A percentile compares a stretch with the other conserved stretches of the same genome.
phyloP scores from a whole-genome alignment of 345 rosid genomes.

The Lagerstroemia speciosa region DNA sequence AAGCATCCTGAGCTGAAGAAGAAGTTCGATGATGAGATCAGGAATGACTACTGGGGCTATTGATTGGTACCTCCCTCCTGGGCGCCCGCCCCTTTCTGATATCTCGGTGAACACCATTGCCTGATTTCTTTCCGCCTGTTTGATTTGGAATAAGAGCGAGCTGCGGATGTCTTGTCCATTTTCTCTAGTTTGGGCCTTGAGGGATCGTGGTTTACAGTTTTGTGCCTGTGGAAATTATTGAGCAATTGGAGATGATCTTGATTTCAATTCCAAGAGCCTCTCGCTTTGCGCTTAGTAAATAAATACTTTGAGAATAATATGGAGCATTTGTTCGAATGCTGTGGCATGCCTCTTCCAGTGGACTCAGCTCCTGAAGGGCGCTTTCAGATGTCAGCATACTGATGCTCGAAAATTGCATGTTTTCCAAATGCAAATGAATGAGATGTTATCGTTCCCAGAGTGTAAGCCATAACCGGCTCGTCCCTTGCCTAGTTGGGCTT shows the following conservation, averaged over 20 bases:
- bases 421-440: too few species aligned
- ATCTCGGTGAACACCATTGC: background rate
- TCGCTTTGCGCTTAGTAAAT: background rate
- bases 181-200: background rate
- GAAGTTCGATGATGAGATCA: slow-evolving; percentile 94
- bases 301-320: background rate
- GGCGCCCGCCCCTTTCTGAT: background rate
- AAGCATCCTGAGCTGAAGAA: too few species aligned
- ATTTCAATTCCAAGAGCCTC: background rate
- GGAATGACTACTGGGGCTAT: slow-evolving; percentile 92
- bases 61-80: slow-evolving; percentile 14
- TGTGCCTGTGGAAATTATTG: background rate
- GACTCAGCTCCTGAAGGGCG: too few species aligned
- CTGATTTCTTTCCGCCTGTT: background rate
- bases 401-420: too few species aligned
- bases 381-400: too few species aligned
- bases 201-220: too few species aligned
- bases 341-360: too few species aligned
- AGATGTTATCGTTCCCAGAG: too few species aligned
- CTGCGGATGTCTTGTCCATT: background rate
- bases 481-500: too few species aligned
- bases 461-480: too few species aligned
- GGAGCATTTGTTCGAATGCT: too few species aligned
- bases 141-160: slow-evolving; percentile 5
- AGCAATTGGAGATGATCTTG: too few species aligned